Evolutionary conservation across 1,139 yeast genomes (phyloP).

Genomic region (Suhomyces yuchorum): DNA sequence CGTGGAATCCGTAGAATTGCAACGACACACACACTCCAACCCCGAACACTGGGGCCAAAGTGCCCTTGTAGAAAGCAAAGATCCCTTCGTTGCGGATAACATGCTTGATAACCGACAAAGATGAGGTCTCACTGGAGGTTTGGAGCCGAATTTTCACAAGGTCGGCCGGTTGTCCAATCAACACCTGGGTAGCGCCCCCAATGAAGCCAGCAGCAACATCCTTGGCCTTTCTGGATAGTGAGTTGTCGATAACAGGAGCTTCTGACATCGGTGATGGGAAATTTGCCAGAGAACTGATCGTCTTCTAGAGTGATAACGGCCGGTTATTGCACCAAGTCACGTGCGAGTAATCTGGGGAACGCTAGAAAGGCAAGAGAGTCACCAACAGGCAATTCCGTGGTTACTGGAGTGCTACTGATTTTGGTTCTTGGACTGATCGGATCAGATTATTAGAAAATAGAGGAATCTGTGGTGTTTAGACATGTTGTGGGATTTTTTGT

Average conservation of each 20-base stretch:
- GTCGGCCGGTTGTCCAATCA: conserved; percentile 77
- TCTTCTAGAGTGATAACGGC: neutral
- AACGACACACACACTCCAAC: conserved; percentile 77
- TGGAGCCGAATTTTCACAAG: conserved; percentile 67
- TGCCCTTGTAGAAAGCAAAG: conserved; percentile 58
- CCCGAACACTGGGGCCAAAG: conserved; percentile 50
- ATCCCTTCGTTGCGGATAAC: conserved; percentile 64
- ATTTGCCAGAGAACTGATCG: neutral
- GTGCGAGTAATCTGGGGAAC: conserved; percentile 11
- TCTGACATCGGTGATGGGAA: conserved; percentile 12
- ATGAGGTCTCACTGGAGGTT: conserved; percentile 42
- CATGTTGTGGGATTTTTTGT: no score
- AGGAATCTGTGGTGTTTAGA: no score
- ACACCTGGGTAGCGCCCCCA: conserved; percentile 67
- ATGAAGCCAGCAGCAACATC: conserved; percentile 58
- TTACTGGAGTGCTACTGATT: neutral
- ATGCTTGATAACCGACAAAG: conserved; percentile 52
- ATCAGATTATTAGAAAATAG: no score
- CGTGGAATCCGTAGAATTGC: conserved; percentile 79
- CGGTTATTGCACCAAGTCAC: conserved; percentile 16
- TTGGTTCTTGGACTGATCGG: no score
- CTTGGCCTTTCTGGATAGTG: conserved; percentile 57
- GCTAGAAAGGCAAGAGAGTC: no score
- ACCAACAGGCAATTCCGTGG: no score
- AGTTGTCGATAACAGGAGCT: conserved; percentile 42